Evolutionary conservation across 2,329 filamentous ascomycete species (phyloP).

Genomic region (Alternaria sp.): DNA sequence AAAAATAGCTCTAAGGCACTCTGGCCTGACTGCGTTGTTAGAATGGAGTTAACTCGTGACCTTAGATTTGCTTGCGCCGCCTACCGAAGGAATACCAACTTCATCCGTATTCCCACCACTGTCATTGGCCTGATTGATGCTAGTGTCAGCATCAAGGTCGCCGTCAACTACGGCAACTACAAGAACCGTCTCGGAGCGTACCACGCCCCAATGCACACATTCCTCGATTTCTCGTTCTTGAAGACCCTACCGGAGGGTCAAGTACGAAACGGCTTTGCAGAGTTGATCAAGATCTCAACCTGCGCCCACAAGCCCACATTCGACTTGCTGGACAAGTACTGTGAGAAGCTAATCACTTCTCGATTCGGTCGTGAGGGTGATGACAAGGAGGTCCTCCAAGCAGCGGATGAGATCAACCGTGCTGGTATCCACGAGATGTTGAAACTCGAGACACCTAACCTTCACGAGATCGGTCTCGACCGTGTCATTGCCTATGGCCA

Average conservation of each 20-base stretch:
- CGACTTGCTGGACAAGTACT: slow-evolving; percentile 73
- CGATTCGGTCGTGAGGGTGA: slow-evolving; percentile 71
- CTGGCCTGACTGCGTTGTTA: slow-evolving; percentile 51
- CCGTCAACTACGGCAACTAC: slow-evolving; percentile 78
- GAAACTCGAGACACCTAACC: slow-evolving; percentile 75
- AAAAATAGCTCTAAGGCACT: slow-evolving; percentile 60
- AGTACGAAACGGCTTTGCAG: slow-evolving; percentile 77
- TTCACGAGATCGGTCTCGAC: slow-evolving; percentile 77
- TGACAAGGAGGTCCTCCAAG: slow-evolving; percentile 65
- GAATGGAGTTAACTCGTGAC: slow-evolving; percentile 30
- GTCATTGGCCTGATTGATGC: slow-evolving; percentile 80
- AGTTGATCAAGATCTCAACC: slow-evolving; percentile 79
- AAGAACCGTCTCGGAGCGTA: slow-evolving; percentile 79
- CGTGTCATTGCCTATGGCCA: slow-evolving; percentile 78
- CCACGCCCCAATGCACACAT: slow-evolving; percentile 75
- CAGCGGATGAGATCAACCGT: slow-evolving; percentile 73
- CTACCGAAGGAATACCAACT: slow-evolving; percentile 77
- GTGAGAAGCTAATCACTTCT: slow-evolving; percentile 71
- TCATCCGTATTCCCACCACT: slow-evolving; percentile 76
- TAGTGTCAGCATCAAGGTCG: slow-evolving; percentile 80
- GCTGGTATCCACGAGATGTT: slow-evolving; percentile 77
- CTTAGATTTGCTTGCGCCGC: slow-evolving; percentile 68
- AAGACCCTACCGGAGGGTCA: slow-evolving; percentile 72
- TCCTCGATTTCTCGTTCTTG: slow-evolving; percentile 78
- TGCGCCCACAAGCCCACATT: slow-evolving; percentile 74